Evolutionary conservation across 805 yeast species (phyloP).

Genomic region (Naumovozyma baii): DNA sequence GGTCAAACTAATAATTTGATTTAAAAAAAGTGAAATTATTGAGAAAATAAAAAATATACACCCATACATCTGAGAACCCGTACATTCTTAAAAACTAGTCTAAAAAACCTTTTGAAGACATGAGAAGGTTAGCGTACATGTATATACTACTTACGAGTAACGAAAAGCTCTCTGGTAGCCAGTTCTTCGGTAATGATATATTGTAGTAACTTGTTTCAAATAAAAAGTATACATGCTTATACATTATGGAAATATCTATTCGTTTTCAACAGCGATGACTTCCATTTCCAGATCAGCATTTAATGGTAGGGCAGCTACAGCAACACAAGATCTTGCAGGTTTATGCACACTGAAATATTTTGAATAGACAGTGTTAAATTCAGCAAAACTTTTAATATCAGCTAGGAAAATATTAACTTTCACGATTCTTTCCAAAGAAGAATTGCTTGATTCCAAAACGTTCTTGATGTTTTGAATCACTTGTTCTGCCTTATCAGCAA

Average conservation of each 20-base stretch:
- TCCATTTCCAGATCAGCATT: conserved; percentile 82
- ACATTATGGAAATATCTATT: conserved; percentile 6
- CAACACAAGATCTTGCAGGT: conserved; percentile 98
- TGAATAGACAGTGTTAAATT: conserved; percentile 77
- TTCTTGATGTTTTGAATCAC: conserved; percentile 56
- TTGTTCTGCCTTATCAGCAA: conserved; percentile 71
- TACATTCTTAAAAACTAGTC: too few species aligned
- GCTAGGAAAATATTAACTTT: conserved; percentile 84
- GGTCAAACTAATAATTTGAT: too few species aligned
- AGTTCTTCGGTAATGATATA: too few species aligned
- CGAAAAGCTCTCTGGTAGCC: too few species aligned
- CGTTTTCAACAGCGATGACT: conserved; percentile 72
- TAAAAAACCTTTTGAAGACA: too few species aligned
- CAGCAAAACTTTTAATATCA: conserved; percentile 79
- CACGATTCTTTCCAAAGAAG: conserved; percentile 72
- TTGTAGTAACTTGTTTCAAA: too few species aligned
- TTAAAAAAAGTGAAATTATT: too few species aligned
- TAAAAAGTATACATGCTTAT: too few species aligned
- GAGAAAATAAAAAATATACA: too few species aligned
- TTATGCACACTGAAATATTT: conserved; percentile 65
- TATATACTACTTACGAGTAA: too few species aligned
- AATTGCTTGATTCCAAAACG: conserved; percentile 77
- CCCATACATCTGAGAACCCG: too few species aligned
- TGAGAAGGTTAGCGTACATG: too few species aligned
- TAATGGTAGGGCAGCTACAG: conserved; percentile 84